Evolutionary conservation across 495 filamentous ascomycete genomes (phyloP), one percentile per base, ranked within the genome.

Genomic region (Trichoderma erinaceum): DNA sequence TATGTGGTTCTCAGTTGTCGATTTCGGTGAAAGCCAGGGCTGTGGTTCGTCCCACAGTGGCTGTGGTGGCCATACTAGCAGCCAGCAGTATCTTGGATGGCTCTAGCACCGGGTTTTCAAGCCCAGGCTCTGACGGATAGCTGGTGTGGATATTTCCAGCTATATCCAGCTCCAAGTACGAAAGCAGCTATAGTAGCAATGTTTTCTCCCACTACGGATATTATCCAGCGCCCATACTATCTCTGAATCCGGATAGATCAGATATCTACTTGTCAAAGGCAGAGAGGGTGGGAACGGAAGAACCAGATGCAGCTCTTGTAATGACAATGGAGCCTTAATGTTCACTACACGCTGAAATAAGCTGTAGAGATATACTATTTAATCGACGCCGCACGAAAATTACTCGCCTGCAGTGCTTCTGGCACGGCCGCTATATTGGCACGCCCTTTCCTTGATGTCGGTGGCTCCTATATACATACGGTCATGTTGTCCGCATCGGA

Each of bases 1-100:
- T n/a, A 27, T 41, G 35, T 61, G 52, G 52, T 38, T 43, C 35
- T 41, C n/a, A 35, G 38, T 21, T 29, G 56, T 29, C 48, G 46
- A 41, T 44, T 44, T 68, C 46, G 56, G 50, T 63, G 63, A 63
- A 21, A 48, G 58, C 67, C 21, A 29, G 52, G 67, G 41, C 27
- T 21, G n/a, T 48, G 25, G 41, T 68, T 63, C 67, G 56, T 41
- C 15, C 46, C 15, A n/a, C 13, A 23, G 29, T 41, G 21, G 41
- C 56, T 15, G 43, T 44, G 13, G 23, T 67, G 50, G 43, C 35
- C 65, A 52, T 43, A 21, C 7, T 23, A 8, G 6, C 27, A 58
- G 52, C 29, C 27, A 29, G 52, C 21, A 29, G 52, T 27, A 15
- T 23, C 21, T 58, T 25, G 25, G 52, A 58, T 25, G 52, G 52